Base-by-base conservation (phyloP, 148 eudicot genomes). In the Rhododendron simsii region DNA sequence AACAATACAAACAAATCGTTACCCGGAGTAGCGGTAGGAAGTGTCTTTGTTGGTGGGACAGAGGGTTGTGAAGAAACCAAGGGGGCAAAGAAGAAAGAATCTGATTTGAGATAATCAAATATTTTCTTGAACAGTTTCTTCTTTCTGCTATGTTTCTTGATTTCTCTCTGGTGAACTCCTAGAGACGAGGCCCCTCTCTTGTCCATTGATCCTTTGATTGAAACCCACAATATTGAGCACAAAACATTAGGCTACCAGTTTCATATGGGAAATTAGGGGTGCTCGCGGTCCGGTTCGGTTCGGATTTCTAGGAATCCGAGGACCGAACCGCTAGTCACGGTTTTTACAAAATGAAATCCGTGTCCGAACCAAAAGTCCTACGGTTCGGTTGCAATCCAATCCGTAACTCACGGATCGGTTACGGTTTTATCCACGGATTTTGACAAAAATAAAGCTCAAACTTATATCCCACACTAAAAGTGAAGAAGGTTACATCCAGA, bases 81-180 rank as follows among this genome's bases (percentile, higher is more conserved):
- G 45, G 90, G 89, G 13, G 88, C 85, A 85, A 86, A 88, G 89
- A 90, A 85, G 85, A 85, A 88, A 65, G 67, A 26, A 83, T 88
- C 89, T 3, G 85, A 88, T 48, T 80, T 88, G 30, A 90, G 67
- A 71, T 87, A 90, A 41, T 76, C 84, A 77, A 85, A 26, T 47
- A 90, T 47, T 83, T 85, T 87, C 18, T 83, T 80, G 21, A 90
- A 21, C n/a, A 83, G 39, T n/a, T 41, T 15, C 44, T 85, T 90
- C 85, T 83, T 84, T 71, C 80, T 83, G 74, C 12, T 76, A 16
- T 8, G 69, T 84, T 87, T 88, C 76, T 79, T 87, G 26, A 80
- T 44, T 30, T 59, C 67, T 50, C 63, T 85, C 69, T 73, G 87
- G 84, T 41, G 78, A 13, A 83, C 77, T 71, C 87, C 84, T 55